Evolutionary conservation across 73 alveolate species (phyloP).

Genomic region (Tetrahymena thermophila): DNA sequence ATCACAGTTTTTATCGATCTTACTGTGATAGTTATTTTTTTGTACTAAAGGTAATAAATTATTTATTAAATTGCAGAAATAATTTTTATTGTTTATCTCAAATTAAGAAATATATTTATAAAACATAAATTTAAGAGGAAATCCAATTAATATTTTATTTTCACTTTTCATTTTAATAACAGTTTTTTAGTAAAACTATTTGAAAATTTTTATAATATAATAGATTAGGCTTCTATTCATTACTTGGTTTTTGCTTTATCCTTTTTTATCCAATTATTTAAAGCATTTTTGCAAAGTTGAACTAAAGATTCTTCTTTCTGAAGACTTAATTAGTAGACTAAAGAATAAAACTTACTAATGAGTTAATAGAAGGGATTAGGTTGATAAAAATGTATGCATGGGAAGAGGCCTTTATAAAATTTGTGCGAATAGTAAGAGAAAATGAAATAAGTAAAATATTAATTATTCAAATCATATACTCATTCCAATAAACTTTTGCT

Average conservation of each 20-base stretch:
- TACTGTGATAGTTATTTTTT: neutral
- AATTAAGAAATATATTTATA: no score
- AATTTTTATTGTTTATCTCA: no score
- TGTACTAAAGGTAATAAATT: conserved; percentile 3
- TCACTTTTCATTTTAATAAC: no score
- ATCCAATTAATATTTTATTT: no score
- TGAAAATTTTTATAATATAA: neutral
- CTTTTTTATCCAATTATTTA: neutral
- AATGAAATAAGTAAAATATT: neutral
- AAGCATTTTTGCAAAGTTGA: neutral
- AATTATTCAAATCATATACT: neutral
- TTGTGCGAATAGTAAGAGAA: neutral
- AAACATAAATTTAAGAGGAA: no score
- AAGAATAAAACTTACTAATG: conserved; percentile 12
- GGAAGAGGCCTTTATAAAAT: neutral
- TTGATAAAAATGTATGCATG: conserved; percentile 24
- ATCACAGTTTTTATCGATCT: neutral
- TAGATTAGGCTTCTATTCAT: neutral
- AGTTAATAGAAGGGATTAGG: conserved; percentile 8
- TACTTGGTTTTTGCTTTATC: neutral
- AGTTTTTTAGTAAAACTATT: no score
- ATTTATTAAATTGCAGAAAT: no score
- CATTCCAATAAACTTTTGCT: neutral
- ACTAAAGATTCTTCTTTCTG: neutral
- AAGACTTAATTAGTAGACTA: neutral